phyloP scores from a whole-genome alignment of 176 grass and related monocot species.

The Leersia perrieri region DNA sequence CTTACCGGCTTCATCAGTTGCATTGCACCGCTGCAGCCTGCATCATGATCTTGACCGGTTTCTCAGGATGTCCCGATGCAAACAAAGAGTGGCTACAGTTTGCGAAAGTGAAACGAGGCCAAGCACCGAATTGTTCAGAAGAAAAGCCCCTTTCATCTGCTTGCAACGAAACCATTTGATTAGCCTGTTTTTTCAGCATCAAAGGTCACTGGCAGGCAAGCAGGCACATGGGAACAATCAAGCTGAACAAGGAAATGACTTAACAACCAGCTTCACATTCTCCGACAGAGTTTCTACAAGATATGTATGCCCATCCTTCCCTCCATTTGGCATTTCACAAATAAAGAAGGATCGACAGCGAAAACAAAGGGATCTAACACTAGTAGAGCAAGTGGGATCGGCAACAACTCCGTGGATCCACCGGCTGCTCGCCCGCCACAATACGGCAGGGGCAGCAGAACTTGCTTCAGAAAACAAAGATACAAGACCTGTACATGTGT shows the following conservation, averaged over 20 bases:
- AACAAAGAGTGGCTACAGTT: neutral
- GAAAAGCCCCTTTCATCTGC: neutral
- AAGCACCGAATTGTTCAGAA: neutral
- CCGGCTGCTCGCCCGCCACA: conserved; percentile 30
- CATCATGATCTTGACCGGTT: neutral
- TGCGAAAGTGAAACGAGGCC: neutral
- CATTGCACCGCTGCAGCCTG: neutral
- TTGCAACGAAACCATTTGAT: neutral
- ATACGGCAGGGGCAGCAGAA: conserved; percentile 25
- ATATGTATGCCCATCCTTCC: conserved; percentile 1
- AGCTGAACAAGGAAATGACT: neutral
- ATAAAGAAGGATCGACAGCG: neutral
- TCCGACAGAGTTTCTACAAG: conserved; percentile 12
- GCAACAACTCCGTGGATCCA: conserved; percentile 23
- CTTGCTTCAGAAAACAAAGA: conserved; percentile 32
- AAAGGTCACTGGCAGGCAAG: neutral
- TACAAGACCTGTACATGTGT: conserved; percentile 26
- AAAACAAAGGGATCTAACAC: neutral
- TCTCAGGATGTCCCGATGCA: neutral
- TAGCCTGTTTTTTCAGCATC: neutral
- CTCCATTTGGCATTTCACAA: conserved; percentile 3
- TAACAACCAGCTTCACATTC: conserved; percentile 19
- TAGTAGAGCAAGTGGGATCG: conserved; percentile 23
- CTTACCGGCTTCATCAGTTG: neutral
- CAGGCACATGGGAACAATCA: neutral